Evolutionary conservation across 148 eudicot species (phyloP), one percentile per base, ranked within the genome.

Genomic region (Spergularia bocconei): DNA sequence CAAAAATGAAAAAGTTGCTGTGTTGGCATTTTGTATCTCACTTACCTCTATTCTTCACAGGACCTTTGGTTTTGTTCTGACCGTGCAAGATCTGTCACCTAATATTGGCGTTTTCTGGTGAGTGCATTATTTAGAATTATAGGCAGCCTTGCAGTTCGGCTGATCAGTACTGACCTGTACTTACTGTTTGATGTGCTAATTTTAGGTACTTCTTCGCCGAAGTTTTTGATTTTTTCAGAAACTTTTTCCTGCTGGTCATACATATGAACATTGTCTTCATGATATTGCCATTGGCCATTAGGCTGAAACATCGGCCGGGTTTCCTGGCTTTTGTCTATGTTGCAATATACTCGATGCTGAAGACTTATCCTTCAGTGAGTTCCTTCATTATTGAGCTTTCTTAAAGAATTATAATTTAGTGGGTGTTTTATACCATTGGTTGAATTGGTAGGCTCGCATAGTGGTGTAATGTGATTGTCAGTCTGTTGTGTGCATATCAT

Each of bases 191-290:
- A 38, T 74, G 66, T 82, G 79, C 75, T 38, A 55, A 76, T 67
- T 86, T 87, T 88, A 95, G 98, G 98, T 95, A 95, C 96, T 92
- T 95, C 86, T 95, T 95, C 79, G 98, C 98, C 8, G 98, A 95
- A 84, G 98, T 95, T 71, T 95, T 95, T 82, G 97, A 92, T 72
- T 91, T 90, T 71, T 95, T 95, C 93, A 89, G 92, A 83, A 84
- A 82, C 62, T 95, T 95, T 85, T 95, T 95, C 85, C 82, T 95
- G 84, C 86, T 95, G 54, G 96, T 92, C 78, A 87, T 92, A 71
- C 93, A 92, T 79, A 80, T 88, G 63, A 95, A 95, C 82, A 92
- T 95, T 83, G 76, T 95, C 15, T 90, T 95, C 91, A 89, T 95
- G 98, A 82, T 92, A 81, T 73, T 90, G 80, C 98, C 98, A 51